These are phyloP conservation scores for Lepiota venenata DNA, from an alignment of 768 basidiomycete genomes.

Conservation along the genomic window DNA sequence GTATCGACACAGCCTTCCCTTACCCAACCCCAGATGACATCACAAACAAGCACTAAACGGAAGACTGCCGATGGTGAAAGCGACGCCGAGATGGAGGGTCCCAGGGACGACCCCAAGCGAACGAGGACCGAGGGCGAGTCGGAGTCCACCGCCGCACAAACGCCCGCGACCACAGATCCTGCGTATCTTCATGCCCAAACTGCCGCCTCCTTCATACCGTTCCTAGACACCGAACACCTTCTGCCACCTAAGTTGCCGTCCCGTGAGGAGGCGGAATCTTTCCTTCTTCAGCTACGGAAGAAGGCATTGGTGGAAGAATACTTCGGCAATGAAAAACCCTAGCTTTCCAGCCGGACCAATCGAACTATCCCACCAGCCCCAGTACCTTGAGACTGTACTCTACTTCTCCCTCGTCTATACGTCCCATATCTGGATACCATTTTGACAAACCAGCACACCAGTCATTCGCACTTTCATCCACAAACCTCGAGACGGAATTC, in stretches of 20 bases:
- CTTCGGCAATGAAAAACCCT: constrained; percentile 35
- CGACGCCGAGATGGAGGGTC: constrained; percentile 34
- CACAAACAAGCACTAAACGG: constrained; percentile 41
- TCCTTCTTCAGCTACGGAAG: constrained; percentile 75
- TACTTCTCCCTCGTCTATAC: constrained; percentile 9
- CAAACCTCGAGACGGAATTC: too few relatives aligned
- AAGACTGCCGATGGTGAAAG: constrained; percentile 48
- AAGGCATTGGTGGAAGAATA: constrained; percentile 79
- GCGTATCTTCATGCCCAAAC: constrained; percentile 44
- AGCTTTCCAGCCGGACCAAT: neutral
- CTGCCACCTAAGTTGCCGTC: constrained; percentile 75
- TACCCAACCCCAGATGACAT: constrained; percentile 17
- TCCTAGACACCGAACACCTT: constrained; percentile 71
- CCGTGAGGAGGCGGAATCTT: constrained; percentile 73
- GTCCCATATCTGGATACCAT: neutral
- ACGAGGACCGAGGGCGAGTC: constrained; percentile 26
- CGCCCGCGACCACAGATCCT: constrained; percentile 26
- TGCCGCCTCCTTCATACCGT: constrained; percentile 69
- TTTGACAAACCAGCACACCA: too few relatives aligned
- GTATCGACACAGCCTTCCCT: constrained; percentile 16
- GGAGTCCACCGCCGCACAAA: constrained; percentile 18
- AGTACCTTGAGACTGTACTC: constrained; percentile 6
- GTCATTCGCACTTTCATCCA: too few relatives aligned
- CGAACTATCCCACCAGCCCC: neutral
- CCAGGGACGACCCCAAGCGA: constrained; percentile 29